A percentile compares a stretch with the other conserved stretches of the same genome.
These are phyloP conservation scores for Cyclostephanos tholiformis DNA, from an alignment of 108 stramenopile species.

Conservation along the genomic window DNA sequence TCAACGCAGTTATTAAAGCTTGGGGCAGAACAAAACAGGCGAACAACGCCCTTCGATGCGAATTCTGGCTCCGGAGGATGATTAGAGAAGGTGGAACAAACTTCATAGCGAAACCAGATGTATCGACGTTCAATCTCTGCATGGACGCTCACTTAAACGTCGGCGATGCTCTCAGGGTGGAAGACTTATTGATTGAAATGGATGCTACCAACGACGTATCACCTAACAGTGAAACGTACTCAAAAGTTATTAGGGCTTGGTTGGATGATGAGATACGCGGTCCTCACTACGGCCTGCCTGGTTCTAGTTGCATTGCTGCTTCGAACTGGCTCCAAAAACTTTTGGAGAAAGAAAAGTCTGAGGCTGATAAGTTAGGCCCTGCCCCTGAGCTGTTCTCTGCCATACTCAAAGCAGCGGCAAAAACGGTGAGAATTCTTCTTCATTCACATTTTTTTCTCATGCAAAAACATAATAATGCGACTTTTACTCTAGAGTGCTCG, in stretches of 20 bases:
- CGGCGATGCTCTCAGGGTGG: constrained; percentile 57
- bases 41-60: constrained; percentile 58
- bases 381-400: constrained; percentile 58
- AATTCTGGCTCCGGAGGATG: constrained; percentile 75
- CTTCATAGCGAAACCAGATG: constrained; percentile 43
- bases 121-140: constrained; percentile 65
- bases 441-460: background rate
- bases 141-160: constrained; percentile 55
- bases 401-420: constrained; percentile 54
- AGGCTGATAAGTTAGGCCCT: constrained; percentile 27
- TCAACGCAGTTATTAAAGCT: constrained; percentile 68
- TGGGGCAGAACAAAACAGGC: constrained; percentile 61
- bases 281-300: constrained; percentile 35
- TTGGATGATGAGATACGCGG: constrained; percentile 43
- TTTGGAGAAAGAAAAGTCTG: constrained; percentile 48
- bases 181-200: constrained; percentile 70
- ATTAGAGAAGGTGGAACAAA: constrained; percentile 43
- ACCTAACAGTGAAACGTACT: constrained; percentile 73
- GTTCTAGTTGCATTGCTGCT: constrained; percentile 52
- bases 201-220: constrained; percentile 48
- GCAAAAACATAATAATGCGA: background rate
- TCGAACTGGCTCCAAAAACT: constrained; percentile 63
- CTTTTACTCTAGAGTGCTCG: constrained; percentile 1
- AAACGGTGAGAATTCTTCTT: constrained; percentile 5
- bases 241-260: constrained; percentile 79